Percentiles rank a stretch among this genome's conserved stretches.
These are phyloP conservation scores for Esteya vermicola DNA, from an alignment of 2,329 filamentous ascomycete species.

Conservation along the genomic window DNA sequence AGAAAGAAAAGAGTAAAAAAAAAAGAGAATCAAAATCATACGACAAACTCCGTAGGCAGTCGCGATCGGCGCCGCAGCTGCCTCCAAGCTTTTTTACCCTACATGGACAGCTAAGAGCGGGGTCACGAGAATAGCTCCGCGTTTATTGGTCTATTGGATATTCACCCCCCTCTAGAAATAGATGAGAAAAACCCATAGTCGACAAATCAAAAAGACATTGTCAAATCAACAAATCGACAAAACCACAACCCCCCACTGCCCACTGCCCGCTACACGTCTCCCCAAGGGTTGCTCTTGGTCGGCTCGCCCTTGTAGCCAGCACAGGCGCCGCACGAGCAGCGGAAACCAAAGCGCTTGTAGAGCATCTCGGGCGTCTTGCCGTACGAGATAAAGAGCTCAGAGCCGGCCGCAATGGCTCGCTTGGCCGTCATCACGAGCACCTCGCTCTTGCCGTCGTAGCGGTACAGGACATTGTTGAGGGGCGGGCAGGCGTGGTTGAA, in stretches of 20 bases:
- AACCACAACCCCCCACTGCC: neutral
- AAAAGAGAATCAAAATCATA: no score
- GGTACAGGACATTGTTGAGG: conserved; percentile 27
- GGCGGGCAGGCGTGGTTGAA: conserved; percentile 45
- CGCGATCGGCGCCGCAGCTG: no score
- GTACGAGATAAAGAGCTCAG: conserved; percentile 13
- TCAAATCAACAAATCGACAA: no score
- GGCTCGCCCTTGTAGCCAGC: conserved; percentile 4
- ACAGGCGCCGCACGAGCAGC: conserved; percentile 11
- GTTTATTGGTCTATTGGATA: no score
- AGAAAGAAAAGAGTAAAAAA: no score
- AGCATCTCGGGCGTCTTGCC: conserved; percentile 10
- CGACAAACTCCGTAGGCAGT: no score
- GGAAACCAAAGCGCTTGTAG: conserved; percentile 11
- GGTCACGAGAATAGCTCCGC: no score
- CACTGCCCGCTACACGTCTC: conserved; percentile 1
- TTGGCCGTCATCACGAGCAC: conserved; percentile 26
- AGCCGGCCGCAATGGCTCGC: conserved; percentile 4
- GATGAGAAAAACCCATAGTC: no score
- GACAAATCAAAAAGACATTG: no score
- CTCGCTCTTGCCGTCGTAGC: conserved; percentile 19
- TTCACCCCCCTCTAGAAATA: no score
- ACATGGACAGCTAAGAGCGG: no score
- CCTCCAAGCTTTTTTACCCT: no score
- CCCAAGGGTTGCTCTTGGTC: neutral